Evolutionary conservation across 768 basidiomycete genomes (phyloP).

Genomic region (Stropharia rugosoannulata): DNA sequence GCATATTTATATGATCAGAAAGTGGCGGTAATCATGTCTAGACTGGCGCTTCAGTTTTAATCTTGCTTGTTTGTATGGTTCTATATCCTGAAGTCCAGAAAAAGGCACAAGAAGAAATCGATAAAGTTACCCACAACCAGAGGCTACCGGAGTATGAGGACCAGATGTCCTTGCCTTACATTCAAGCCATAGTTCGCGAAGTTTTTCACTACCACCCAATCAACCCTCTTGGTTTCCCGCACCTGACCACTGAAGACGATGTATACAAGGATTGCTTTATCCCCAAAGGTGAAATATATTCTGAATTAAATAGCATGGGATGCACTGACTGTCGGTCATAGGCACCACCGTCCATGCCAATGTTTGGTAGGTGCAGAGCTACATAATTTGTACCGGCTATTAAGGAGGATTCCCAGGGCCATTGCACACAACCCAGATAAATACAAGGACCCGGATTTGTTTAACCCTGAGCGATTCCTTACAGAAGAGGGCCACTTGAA

Average conservation of each 20-base stretch:
- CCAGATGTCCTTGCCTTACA: slow-evolving; percentile 21
- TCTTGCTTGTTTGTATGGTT: slow-evolving; percentile 27
- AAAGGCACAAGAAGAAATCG: slow-evolving; percentile 31
- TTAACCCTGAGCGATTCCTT: slow-evolving; percentile 26
- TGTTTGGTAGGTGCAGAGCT: slow-evolving; percentile 10
- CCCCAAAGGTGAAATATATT: slow-evolving; percentile 13
- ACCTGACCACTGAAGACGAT: slow-evolving; percentile 22
- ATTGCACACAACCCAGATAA: slow-evolving; percentile 19
- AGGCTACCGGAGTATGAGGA: slow-evolving; percentile 26
- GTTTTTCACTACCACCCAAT: slow-evolving; percentile 18
- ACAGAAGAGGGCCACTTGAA: slow-evolving; percentile 10
- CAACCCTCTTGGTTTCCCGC: slow-evolving; percentile 19
- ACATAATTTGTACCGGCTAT: too few species aligned
- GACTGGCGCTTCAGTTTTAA: slow-evolving; percentile 5
- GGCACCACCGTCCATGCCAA: slow-evolving; percentile 12
- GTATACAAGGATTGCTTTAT: slow-evolving; percentile 18
- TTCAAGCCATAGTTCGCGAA: slow-evolving; percentile 14
- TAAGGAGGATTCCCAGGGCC: slow-evolving; percentile 8
- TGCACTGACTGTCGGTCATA: background rate
- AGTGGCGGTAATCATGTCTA: background rate
- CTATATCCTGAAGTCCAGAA: slow-evolving; percentile 26
- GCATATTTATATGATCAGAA: background rate
- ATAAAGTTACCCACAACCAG: slow-evolving; percentile 24
- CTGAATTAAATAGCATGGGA: too few species aligned
- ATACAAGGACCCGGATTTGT: slow-evolving; percentile 22